These are phyloP conservation scores for Elsinoe batatas DNA, from an alignment of 2,329 filamentous ascomycete species.

Conservation along the genomic window DNA sequence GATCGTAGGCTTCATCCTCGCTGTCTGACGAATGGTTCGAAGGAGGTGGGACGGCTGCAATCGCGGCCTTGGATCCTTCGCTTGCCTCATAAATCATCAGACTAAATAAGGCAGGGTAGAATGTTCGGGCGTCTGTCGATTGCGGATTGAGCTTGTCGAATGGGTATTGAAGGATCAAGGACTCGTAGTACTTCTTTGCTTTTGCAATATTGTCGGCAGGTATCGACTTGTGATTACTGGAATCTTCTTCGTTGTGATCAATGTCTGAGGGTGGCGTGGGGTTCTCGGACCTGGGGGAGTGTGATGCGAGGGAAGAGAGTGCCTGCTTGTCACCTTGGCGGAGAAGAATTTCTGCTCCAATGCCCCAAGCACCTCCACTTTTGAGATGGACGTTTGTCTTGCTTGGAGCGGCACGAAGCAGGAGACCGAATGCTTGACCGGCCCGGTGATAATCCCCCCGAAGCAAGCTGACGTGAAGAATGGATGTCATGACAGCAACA, in stretches of 20 bases:
- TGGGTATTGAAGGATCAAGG: conserved; percentile 66
- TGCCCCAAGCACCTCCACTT: conserved; percentile 61
- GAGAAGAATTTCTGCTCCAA: conserved; percentile 77
- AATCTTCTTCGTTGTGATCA: conserved; percentile 14
- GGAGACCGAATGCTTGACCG: conserved; percentile 62
- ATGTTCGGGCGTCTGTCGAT: conserved; percentile 57
- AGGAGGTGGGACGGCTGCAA: conserved; percentile 28
- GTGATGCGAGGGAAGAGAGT: background rate
- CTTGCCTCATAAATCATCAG: conserved; percentile 71
- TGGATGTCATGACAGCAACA: conserved; percentile 55
- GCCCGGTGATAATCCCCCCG: conserved; percentile 62
- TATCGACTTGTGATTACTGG: conserved; percentile 18
- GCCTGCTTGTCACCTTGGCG: conserved; percentile 30
- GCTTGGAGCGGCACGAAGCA: conserved; percentile 52
- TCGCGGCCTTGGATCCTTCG: conserved; percentile 43
- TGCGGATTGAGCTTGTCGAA: conserved; percentile 53
- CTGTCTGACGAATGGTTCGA: background rate
- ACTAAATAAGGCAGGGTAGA: conserved; percentile 71
- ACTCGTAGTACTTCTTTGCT: conserved; percentile 63
- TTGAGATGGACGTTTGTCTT: conserved; percentile 58
- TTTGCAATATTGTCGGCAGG: conserved; percentile 42
- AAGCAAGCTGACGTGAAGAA: conserved; percentile 64
- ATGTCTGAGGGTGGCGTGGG: background rate
- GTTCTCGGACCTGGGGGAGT: background rate
- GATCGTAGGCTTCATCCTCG: conserved; percentile 14